phyloP scores from a whole-genome alignment of 257 asterid species.

The Solanum piurae region DNA sequence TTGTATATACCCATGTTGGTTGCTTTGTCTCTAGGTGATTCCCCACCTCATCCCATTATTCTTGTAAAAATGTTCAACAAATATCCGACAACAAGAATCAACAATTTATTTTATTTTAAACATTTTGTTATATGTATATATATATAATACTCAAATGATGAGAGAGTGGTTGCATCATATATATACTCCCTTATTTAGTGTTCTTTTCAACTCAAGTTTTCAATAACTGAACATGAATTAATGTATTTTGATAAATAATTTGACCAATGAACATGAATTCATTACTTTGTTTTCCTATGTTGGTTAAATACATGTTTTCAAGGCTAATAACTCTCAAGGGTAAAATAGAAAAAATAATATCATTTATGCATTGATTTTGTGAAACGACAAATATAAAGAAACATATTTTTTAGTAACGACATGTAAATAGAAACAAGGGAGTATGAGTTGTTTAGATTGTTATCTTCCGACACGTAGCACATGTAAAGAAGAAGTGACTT shows the following conservation, averaged over 20 bases:
- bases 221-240: no score
- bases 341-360: no score
- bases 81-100: slow-evolving; percentile 36
- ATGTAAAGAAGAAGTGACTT: not conserved
- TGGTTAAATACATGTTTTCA: not conserved
- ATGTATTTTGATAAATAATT: not conserved
- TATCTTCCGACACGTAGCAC: slow-evolving; percentile 8
- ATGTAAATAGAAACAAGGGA: not conserved
- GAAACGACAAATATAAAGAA: not conserved
- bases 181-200: not conserved
- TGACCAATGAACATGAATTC: not conserved
- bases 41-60: slow-evolving; percentile 18
- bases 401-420: no score
- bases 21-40: slow-evolving; percentile 30
- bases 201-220: no score
- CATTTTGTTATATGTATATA: no score
- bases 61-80: slow-evolving; percentile 9
- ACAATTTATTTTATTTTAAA: not conserved
- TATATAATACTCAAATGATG: not conserved
- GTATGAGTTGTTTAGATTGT: not conserved
- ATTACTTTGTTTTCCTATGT: no score
- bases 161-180: not conserved
- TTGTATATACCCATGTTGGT: slow-evolving; percentile 11
- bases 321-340: not conserved
- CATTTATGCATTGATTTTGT: no score